A percentile compares a stretch with the other conserved stretches of the same genome.
Evolutionary conservation across 768 basidiomycete genomes (phyloP).

Genomic region (Kwoniella sp.): DNA sequence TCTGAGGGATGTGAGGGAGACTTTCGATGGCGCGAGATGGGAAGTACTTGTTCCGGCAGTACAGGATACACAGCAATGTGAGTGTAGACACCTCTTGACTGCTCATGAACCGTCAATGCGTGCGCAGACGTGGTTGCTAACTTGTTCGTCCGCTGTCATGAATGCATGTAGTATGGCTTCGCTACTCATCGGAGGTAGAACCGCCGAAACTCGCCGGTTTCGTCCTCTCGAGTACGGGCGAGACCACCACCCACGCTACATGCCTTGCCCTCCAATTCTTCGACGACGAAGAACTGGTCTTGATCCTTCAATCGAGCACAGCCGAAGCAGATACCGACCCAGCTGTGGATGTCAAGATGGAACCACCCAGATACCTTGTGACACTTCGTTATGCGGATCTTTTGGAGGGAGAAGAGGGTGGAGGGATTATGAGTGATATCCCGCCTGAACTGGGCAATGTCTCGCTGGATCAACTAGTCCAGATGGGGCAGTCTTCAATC

Average conservation of each 20-base stretch:
- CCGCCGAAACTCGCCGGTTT: conserved; percentile 5
- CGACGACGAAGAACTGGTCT: conserved; percentile 37
- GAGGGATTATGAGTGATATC: background rate
- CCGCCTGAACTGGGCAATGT: background rate
- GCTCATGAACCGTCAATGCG: background rate
- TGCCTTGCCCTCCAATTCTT: conserved; percentile 40
- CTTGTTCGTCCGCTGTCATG: background rate
- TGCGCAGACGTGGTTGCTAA: conserved; percentile 1
- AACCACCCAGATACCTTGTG: conserved; percentile 18
- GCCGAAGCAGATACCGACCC: background rate
- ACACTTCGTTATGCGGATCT: conserved; percentile 25
- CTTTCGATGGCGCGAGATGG: conserved; percentile 6
- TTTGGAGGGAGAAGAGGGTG: background rate
- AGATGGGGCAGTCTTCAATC: conserved; percentile 2
- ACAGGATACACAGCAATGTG: conserved; percentile 4
- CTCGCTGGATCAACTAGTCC: conserved; percentile 8
- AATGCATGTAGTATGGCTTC: conserved; percentile 14
- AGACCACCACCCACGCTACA: background rate
- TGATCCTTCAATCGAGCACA: conserved; percentile 20
- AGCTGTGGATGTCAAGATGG: conserved; percentile 8
- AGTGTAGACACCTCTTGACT: background rate
- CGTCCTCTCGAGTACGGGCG: background rate
- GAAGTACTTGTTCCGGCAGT: background rate
- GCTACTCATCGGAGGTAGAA: background rate
- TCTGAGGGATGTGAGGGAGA: conserved; percentile 10